Conservation (phyloP, 345 rosid species). For the Gossypium longicalyx region DNA sequence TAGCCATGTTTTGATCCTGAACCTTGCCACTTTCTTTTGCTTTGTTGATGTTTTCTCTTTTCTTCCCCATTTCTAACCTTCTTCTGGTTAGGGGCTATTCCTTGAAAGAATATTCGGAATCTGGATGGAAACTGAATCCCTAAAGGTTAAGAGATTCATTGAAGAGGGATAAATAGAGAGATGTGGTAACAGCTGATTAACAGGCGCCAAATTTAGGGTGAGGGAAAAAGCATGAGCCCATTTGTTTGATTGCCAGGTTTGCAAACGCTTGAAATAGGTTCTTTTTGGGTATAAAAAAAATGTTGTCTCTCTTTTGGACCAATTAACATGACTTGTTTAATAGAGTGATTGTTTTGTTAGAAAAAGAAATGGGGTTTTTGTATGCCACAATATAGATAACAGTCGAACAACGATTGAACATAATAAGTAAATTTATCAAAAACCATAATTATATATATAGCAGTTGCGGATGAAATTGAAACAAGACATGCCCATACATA, state of each 20-base stretch:
- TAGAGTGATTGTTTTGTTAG: background rate
- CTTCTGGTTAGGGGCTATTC: background rate
- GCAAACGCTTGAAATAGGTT: background rate
- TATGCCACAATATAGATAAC: background rate
- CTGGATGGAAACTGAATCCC: background rate
- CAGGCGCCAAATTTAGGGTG: background rate
- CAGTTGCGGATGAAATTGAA: background rate
- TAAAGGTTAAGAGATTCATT: background rate
- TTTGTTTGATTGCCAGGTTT: background rate
- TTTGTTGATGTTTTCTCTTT: background rate
- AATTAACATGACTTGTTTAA: no score
- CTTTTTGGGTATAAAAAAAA: background rate
- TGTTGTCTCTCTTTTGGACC: background rate
- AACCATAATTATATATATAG: background rate
- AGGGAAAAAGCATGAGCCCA: background rate
- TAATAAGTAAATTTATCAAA: background rate
- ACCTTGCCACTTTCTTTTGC: conserved; percentile 3
- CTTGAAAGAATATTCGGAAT: background rate
- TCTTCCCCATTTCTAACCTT: background rate
- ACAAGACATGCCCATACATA: background rate
- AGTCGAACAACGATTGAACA: background rate
- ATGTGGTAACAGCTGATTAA: background rate
- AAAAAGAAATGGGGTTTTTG: background rate
- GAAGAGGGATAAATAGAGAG: background rate
- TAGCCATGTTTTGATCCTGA: conserved; percentile 4